Percentiles rank a stretch among this genome's conserved stretches.
These are phyloP conservation scores for Fistulinella prunicolor DNA, from an alignment of 768 basidiomycete species.

Conservation along the genomic window DNA sequence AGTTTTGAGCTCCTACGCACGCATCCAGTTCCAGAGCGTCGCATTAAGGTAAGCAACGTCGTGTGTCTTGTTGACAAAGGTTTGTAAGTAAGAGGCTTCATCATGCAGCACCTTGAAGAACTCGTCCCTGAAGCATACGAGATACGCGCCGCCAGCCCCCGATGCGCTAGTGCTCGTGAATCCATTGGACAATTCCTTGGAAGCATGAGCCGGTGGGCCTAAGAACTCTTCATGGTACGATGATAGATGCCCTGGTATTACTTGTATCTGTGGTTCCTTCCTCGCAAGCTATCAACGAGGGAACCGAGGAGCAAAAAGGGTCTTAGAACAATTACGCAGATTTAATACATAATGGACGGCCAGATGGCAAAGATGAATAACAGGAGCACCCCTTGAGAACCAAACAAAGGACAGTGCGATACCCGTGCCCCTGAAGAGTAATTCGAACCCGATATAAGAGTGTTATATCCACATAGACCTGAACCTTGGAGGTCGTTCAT, in stretches of 20 bases:
- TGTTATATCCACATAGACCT: conserved; percentile 34
- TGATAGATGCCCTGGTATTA: not conserved
- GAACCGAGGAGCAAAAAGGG: not conserved
- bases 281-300: not conserved
- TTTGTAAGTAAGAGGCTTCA: not conserved
- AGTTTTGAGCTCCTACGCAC: conserved; percentile 68
- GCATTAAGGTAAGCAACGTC: conserved; percentile 57
- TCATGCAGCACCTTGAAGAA: conserved; percentile 46
- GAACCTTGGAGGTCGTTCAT: conserved; percentile 33
- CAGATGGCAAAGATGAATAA: conserved; percentile 9
- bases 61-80: not conserved
- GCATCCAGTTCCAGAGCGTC: conserved; percentile 72
- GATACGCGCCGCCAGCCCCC: conserved; percentile 52
- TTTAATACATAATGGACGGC: not conserved
- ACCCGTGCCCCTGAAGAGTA: conserved; percentile 5
- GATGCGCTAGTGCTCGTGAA: conserved; percentile 46
- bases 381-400: not conserved
- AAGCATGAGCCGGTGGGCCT: conserved; percentile 14
- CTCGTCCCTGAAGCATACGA: conserved; percentile 56
- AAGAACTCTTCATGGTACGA: not conserved
- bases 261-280: not conserved
- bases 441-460: not conserved
- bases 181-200: conserved; percentile 24
- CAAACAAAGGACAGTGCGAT: not conserved
- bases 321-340: not conserved